Conservation (phyloP, 176 grass and related monocot genomes). For the Musa itinerans region DNA sequence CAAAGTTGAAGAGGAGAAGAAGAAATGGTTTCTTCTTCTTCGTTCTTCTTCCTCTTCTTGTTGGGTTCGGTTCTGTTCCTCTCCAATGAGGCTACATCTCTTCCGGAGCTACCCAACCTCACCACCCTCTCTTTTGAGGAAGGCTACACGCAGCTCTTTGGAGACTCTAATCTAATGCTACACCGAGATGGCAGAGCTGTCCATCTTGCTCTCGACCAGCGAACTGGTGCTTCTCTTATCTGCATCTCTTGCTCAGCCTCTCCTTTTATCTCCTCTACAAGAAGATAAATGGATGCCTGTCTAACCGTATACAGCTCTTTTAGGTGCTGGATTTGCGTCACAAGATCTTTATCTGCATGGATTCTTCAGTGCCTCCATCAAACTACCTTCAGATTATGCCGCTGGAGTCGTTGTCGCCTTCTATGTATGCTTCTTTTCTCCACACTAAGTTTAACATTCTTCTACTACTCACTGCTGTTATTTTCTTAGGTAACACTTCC, state of each 20-base stretch:
- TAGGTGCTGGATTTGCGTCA: conserved; percentile 49
- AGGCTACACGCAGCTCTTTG: conserved; percentile 26
- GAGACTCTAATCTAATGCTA: conserved; percentile 24
- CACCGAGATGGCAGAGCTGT: conserved; percentile 13
- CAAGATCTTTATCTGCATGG: conserved; percentile 36
- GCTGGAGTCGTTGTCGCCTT: conserved; percentile 52
- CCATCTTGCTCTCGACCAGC: conserved; percentile 23
- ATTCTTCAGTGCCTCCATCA: conserved; percentile 45
- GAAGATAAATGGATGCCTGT: not conserved
- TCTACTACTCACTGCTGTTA: not conserved
- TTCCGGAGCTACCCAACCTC: conserved; percentile 7
- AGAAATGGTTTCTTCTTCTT: not conserved
- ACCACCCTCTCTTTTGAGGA: conserved; percentile 19
- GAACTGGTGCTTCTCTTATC: conserved; percentile 13
- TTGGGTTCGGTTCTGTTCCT: not conserved
- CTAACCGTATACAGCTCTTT: not conserved
- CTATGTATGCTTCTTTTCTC: conserved; percentile 24
- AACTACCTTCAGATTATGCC: conserved; percentile 34
- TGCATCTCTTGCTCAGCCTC: not conserved
- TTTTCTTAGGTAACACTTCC: not conserved
- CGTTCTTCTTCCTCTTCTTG: not conserved
- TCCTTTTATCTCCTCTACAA: not conserved
- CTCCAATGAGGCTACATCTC: not conserved
- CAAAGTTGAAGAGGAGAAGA: not conserved
- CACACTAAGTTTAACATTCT: not conserved